These are phyloP conservation scores for Cladosporium sp. DNA, from an alignment of 2,329 filamentous ascomycete species.

Conservation along the genomic window DNA sequence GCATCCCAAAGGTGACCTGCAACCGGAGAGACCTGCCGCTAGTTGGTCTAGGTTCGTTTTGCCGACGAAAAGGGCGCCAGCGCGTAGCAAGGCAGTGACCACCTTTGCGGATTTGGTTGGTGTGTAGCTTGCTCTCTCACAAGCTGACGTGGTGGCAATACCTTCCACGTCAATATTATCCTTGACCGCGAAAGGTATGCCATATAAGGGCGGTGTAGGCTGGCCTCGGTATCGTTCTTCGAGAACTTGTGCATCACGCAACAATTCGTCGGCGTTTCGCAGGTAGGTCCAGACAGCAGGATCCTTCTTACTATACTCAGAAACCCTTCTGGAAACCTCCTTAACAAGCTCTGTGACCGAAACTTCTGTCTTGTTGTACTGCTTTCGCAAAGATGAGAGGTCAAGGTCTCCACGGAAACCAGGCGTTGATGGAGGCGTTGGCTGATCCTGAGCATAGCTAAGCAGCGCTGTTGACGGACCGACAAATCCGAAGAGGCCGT, in stretches of 20 bases:
- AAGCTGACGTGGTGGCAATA: constrained; percentile 54
- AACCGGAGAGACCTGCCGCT: constrained; percentile 61
- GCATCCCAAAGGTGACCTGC: constrained; percentile 58
- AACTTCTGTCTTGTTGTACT: constrained; percentile 47
- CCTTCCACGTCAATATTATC: constrained; percentile 57
- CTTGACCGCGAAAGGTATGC: constrained; percentile 59
- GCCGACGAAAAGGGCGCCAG: constrained; percentile 59
- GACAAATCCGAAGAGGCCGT: constrained; percentile 52
- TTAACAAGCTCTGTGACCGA: constrained; percentile 47
- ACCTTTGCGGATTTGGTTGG: constrained; percentile 52
- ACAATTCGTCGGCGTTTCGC: constrained; percentile 40
- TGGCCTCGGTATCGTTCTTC: constrained; percentile 42
- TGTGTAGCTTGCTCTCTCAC: constrained; percentile 51
- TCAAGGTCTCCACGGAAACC: constrained; percentile 46
- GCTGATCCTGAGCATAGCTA: constrained; percentile 29
- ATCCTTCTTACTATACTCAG: constrained; percentile 50
- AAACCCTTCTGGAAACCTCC: constrained; percentile 49
- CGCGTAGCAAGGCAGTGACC: constrained; percentile 50
- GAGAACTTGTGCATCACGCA: constrained; percentile 45
- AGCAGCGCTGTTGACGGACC: constrained; percentile 45
- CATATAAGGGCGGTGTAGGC: constrained; percentile 54
- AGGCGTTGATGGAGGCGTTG: constrained; percentile 40
- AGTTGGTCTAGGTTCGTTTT: constrained; percentile 65
- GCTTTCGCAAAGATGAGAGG: constrained; percentile 44
- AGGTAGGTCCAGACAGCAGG: constrained; percentile 55